Evolutionary conservation across 2,329 filamentous ascomycete species (phyloP), one percentile per base, ranked within the genome.

Genomic region (Xylogone sp.): DNA sequence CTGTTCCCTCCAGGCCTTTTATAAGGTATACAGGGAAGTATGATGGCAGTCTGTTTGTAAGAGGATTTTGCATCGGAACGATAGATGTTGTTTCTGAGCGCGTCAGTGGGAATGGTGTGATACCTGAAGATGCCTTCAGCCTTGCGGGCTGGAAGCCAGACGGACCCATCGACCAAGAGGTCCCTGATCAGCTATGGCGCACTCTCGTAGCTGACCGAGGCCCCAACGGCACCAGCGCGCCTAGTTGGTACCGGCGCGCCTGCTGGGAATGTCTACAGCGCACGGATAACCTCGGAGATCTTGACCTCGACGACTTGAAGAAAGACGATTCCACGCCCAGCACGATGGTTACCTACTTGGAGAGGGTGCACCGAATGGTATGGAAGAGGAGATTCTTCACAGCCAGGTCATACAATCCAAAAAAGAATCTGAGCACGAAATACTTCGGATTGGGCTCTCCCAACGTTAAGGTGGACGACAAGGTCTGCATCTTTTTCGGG

Each of bases 401-500:
- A 8, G 47, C 47, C 8, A 50, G 31, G 19, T 46, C 21, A 29
- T 3, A 19, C n/a, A 18, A n/a, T 24, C 19, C n/a, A 24, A n/a
- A n/a, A 18, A 52, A n/a, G n/a, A 53, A 21, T 39, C 34, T 5
- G 34, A 39, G 8, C 12, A n/a, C n/a, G n/a, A n/a, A 43, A 16
- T 42, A 34, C 13, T 54, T 55, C 42, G 56, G 53, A n/a, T 42
- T 56, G 2, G 52, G 47, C 8, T 51, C 48, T 9, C 21, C 46
- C 6, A 22, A 51, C 16, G 31, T 52, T 3, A 43, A 47, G 27
- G 20, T 20, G 10, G 49, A 49, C 1, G 56, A 60, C 44, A 19
- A 58, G 12, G 42, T 62, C 18, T 62, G 58, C 50, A 52, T 62
- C 19, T 42, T 62, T 12, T 55, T 54, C 46, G 59, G 59, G 3